phyloP scores from a whole-genome alignment of 352 stramenopile species.

The Thraustochytrium sp. region DNA sequence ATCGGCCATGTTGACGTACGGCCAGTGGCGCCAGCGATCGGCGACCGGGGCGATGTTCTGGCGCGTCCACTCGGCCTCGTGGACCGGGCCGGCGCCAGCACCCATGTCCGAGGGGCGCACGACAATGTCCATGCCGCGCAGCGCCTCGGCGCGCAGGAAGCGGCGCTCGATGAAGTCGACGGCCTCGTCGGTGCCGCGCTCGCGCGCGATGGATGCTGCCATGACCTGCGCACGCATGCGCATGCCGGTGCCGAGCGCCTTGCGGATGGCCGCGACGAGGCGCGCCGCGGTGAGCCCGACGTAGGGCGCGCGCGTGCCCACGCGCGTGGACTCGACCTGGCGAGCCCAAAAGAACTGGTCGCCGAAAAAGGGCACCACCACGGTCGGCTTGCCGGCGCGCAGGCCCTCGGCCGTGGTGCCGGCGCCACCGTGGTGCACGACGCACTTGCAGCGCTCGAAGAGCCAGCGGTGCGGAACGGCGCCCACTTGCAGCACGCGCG shows the following conservation, averaged over 20 bases:
- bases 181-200: constrained; percentile 5
- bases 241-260: constrained; percentile 9
- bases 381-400: constrained; percentile 32
- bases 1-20: constrained; percentile 16
- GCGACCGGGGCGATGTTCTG: neutral
- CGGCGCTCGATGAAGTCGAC: constrained; percentile 29
- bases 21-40: constrained; percentile 25
- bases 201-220: neutral
- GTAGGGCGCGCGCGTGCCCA: constrained; percentile 8
- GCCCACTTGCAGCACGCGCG: neutral
- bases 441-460: constrained; percentile 29
- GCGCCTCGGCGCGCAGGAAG: neutral
- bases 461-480: constrained; percentile 41
- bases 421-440: constrained; percentile 48
- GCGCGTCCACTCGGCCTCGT: neutral
- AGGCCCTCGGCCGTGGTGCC: constrained; percentile 46
- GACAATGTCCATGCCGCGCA: neutral
- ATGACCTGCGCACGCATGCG: constrained; percentile 33
- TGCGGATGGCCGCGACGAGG: neutral
- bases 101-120: neutral
- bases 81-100: neutral
- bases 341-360: constrained; percentile 48
- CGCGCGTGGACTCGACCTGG: neutral
- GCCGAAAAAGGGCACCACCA: constrained; percentile 46
- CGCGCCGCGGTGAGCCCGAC: neutral